These are phyloP conservation scores for Pinus taeda DNA, from an alignment of 75 land plant species.

Conservation along the genomic window DNA sequence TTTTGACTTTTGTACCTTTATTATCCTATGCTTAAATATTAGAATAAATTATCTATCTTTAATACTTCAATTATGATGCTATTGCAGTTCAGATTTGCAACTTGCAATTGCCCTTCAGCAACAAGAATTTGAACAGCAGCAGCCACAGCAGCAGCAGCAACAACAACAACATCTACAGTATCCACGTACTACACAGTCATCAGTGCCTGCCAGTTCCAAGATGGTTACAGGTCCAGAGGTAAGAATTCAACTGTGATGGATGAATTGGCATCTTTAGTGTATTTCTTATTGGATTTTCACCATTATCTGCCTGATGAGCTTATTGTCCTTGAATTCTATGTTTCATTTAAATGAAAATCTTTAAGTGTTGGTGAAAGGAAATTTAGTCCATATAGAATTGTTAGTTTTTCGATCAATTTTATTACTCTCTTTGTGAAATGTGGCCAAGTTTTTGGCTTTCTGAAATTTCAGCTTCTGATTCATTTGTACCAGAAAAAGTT, in stretches of 20 bases:
- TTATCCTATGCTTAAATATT: neutral
- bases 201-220: conserved; percentile 38
- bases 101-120: conserved; percentile 88
- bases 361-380: neutral
- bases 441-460: neutral
- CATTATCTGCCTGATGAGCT: neutral
- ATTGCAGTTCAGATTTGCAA: conserved; percentile 80
- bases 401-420: neutral
- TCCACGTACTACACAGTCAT: conserved; percentile 28
- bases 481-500: no score
- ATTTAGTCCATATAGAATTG: neutral
- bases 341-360: neutral
- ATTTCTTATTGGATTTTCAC: neutral
- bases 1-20: neutral
- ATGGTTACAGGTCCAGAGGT: conserved; percentile 69
- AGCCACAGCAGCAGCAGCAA: conserved; percentile 24
- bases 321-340: neutral
- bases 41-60: neutral
- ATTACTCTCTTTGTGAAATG: neutral
- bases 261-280: neutral
- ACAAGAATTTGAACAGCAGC: conserved; percentile 84
- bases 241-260: conserved; percentile 8
- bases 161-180: conserved; percentile 33
- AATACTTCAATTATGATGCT: neutral
- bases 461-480: neutral